Percentiles rank a stretch among this genome's conserved stretches.
These are phyloP conservation scores for Stereum hirsutum DNA, from an alignment of 1,284 basidiomycete species.

Conservation along the genomic window DNA sequence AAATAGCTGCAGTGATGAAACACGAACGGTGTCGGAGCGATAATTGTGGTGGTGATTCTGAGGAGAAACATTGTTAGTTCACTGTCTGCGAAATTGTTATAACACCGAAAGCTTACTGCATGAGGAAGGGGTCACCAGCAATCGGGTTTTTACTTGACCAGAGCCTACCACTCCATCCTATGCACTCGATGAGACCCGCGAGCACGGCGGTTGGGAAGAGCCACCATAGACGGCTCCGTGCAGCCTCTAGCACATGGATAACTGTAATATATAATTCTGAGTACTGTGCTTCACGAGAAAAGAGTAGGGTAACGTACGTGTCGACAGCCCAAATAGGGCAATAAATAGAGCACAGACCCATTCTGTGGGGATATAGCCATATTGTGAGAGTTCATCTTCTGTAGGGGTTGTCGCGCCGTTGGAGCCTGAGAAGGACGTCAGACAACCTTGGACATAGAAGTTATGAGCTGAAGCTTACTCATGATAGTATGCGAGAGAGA, in stretches of 20 bases:
- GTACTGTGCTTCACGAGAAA: neutral
- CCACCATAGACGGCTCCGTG: constrained; percentile 34
- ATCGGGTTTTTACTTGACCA: constrained; percentile 18
- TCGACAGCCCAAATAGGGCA: constrained; percentile 9
- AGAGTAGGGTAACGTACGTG: constrained; percentile 6
- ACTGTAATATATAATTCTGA: constrained; percentile 11
- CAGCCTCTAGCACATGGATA: constrained; percentile 31
- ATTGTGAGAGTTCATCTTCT: constrained; percentile 8
- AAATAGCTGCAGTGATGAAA: too few species aligned
- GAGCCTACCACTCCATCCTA: constrained; percentile 21
- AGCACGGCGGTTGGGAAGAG: constrained; percentile 38
- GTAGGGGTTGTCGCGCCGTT: neutral
- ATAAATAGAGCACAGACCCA: constrained; percentile 20
- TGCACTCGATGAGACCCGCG: constrained; percentile 34
- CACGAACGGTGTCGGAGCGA: constrained; percentile 38
- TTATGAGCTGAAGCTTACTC: too few species aligned
- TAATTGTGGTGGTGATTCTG: constrained; percentile 31
- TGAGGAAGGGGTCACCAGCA: constrained; percentile 14
- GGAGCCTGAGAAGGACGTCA: neutral
- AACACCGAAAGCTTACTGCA: constrained; percentile 23
- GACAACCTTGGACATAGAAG: too few species aligned
- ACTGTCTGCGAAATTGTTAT: neutral
- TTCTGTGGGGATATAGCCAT: constrained; percentile 21
- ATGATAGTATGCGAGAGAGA: too few species aligned
- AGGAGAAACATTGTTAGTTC: neutral